These are phyloP conservation scores for Yarrowia keelungensis DNA, from an alignment of 805 yeast genomes.

Conservation along the genomic window DNA sequence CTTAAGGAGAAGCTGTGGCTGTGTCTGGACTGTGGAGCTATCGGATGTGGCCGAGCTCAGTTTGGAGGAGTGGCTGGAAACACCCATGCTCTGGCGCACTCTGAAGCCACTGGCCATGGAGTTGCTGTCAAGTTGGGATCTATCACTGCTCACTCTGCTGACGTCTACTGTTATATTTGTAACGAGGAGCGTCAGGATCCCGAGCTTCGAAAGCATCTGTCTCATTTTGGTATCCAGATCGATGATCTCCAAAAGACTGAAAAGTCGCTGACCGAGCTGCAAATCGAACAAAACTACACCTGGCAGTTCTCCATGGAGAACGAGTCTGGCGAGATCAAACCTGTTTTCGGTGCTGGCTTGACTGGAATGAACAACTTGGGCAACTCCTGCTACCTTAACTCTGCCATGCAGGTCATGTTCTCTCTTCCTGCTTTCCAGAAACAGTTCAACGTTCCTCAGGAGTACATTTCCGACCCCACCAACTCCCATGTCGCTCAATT, in stretches of 20 bases:
- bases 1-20: constrained; percentile 86
- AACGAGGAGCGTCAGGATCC: constrained; percentile 88
- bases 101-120: constrained; percentile 65
- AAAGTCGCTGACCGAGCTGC: constrained; percentile 84
- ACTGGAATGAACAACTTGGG: constrained; percentile 92
- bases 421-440: constrained; percentile 50
- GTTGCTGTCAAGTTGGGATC: constrained; percentile 93
- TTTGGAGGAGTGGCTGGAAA: constrained; percentile 95
- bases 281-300: constrained; percentile 87
- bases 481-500: constrained; percentile 76
- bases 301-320: constrained; percentile 91
- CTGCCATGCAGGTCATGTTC: constrained; percentile 77
- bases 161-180: constrained; percentile 86
- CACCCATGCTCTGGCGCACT: constrained; percentile 86
- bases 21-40: constrained; percentile 86
- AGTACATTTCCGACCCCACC: constrained; percentile 58
- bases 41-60: constrained; percentile 95
- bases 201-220: constrained; percentile 56
- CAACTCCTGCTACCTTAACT: constrained; percentile 88
- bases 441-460: constrained; percentile 44
- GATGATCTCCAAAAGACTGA: constrained; percentile 71
- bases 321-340: constrained; percentile 68
- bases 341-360: constrained; percentile 75
- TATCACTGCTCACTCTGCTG: constrained; percentile 73
- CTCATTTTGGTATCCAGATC: constrained; percentile 71